These are phyloP conservation scores for Claviceps spartinae DNA, from an alignment of 2,329 filamentous ascomycete species.

Conservation along the genomic window DNA sequence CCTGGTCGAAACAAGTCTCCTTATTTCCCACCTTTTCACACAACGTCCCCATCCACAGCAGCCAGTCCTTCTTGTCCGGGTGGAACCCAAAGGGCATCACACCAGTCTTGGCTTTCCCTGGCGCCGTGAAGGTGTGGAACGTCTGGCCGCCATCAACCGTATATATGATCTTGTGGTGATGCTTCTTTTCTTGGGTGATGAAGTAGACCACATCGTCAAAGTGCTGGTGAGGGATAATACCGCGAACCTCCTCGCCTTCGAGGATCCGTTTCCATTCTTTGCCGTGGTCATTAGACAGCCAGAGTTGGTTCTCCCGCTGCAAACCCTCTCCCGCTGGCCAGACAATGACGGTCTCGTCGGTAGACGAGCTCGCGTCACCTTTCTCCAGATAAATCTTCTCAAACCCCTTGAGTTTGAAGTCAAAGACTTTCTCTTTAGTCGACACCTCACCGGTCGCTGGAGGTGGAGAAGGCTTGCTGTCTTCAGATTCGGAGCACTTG, in stretches of 20 bases:
- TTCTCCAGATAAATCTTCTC: constrained; percentile 68
- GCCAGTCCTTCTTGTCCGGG: constrained; percentile 71
- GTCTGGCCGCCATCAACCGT: constrained; percentile 65
- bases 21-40: constrained; percentile 42
- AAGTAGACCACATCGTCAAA: constrained; percentile 82
- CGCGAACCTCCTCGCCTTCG: constrained; percentile 52
- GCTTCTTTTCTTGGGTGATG: constrained; percentile 43
- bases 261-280: constrained; percentile 68
- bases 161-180: constrained; percentile 50
- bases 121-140: constrained; percentile 62
- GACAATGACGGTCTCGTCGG: constrained; percentile 59
- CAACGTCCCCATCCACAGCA: constrained; percentile 75
- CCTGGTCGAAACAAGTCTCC: constrained; percentile 54
- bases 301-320: constrained; percentile 44
- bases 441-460: constrained; percentile 55
- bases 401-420: constrained; percentile 36
- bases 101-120: constrained; percentile 31
- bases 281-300: constrained; percentile 72
- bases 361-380: constrained; percentile 44
- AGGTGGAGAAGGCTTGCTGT: constrained; percentile 25
- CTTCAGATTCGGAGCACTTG: constrained; percentile 52
- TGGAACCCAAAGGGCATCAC: constrained; percentile 59
- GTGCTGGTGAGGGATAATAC: constrained; percentile 65
- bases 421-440: constrained; percentile 47
- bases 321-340: constrained; percentile 28